Base-by-base conservation (phyloP, 2,329 filamentous ascomycete genomes). In the Catunica adiposa region DNA sequence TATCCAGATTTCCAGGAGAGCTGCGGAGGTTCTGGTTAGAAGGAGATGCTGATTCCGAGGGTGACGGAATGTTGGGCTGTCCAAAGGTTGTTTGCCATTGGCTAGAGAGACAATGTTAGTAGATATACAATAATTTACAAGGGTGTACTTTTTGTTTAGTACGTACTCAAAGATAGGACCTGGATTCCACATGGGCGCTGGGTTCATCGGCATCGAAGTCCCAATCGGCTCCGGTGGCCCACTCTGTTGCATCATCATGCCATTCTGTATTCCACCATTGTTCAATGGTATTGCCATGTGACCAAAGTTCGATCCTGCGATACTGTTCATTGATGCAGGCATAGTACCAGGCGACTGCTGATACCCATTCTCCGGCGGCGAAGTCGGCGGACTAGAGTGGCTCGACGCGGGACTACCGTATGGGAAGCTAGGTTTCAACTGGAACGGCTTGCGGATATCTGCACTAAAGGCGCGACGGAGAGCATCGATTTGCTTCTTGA, bases 11-110 rank as follows among this genome's bases (percentile, higher is more conserved):
- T 17, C 40, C 44, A 26, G 56, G 56, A 0, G 56, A 58, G 46
- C 52, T 58, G 38, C 61, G 71, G 69, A 58, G 51, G 15, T 54
- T 53, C 26, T 54, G 55, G 7, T 56, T 53, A 14, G 57, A 53
- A 9, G 57, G 57, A 17, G 79, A 80, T 68, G 83, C 86, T 3
- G 57, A 56, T 2, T 42, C 55, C 6, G 51, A 52, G 4, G 57
- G 52, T 5, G 54, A 55, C n/a, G 26, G 51, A 20, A 55, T 57
- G 26, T 31, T 57, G 3, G 51, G 55, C 3, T 47, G 55, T 23
- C 88, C 86, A 71, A 96, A 97, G 61, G 90, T 89, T 65, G 85
- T 83, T 69, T 94, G 89, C 89, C 90, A 97, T 73, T 95, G 88
- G 68, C 89, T 94, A 56, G 6, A 42, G 14, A 42, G n/a, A 42